Base-by-base conservation (phyloP, 495 filamentous ascomycete species). In the Penicillium manginii region DNA sequence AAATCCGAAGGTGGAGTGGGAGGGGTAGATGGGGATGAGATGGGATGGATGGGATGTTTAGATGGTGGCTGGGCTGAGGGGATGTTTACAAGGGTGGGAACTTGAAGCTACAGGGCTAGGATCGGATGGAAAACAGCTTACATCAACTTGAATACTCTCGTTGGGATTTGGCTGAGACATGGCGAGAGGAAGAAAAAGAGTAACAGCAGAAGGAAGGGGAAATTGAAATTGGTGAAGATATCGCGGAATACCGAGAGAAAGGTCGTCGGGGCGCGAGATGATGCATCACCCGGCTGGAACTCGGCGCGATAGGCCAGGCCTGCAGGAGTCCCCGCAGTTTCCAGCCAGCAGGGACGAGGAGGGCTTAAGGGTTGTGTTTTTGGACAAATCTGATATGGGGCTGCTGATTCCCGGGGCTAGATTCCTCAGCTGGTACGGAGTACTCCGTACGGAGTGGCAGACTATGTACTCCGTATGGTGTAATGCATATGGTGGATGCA, bases 111-210 rank as follows among this genome's bases (percentile, higher is more conserved):
- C 9, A 22, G 49, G 50, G 37, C 43, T 35, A 50, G 29, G 21
- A 12, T 43, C 10, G 23, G 7, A 2, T 5, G 23, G 23, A 26
- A 6, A 6, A 8, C 4, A 8, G 9, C 71, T 72, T 71, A 78
- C 75, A 67, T 78, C 75, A 50, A 75, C 59, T 35, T 71, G 68
- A 29, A 78, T 78, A 37, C 65, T 67, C 55, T 76, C 73, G 35
- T 73, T 23, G 39, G 61, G 52, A 48, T 73, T 73, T 52, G 73
- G 73, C 22, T 70, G 70, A 46, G 69, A 59, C 74, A 77, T 77
- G 53, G 26, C 59, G 17, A 32, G 32, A 33, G 12, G 21, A 22
- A 19, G 19, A 14, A 50, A n/a, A n/a, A 14, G 35, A 37, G 6
- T 2, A 37, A 11, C 11, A 37, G 12, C 40, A 37, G 33, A 31